Percentiles rank a stretch among this genome's conserved stretches.
Conservation (phyloP, 306 rosid species). For the Cercis canadensis region DNA sequence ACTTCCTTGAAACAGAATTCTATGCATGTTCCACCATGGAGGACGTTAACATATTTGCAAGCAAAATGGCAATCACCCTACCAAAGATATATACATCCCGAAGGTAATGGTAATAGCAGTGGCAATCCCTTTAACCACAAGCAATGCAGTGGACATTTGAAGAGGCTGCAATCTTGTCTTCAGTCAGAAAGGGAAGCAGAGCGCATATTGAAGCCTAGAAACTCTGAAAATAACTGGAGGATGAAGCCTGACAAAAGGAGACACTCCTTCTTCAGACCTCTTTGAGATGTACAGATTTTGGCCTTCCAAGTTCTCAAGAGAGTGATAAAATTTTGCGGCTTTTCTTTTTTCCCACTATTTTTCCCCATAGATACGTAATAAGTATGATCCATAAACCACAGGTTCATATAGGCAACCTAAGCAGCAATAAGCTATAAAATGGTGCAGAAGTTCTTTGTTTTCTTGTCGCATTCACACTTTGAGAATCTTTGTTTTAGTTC, state of each 20-base stretch:
- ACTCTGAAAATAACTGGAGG: constrained; percentile 64
- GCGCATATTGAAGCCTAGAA: constrained; percentile 62
- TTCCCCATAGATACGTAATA: constrained; percentile 45
- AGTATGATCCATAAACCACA: constrained; percentile 39
- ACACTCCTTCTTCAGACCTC: constrained; percentile 53
- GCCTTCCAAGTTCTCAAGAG: constrained; percentile 33
- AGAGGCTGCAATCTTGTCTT: constrained; percentile 81
- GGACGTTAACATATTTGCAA: constrained; percentile 83
- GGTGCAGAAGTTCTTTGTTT: constrained; percentile 18
- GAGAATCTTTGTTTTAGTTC: constrained; percentile 26
- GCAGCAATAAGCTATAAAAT: constrained; percentile 44
- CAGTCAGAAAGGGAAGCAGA: constrained; percentile 75
- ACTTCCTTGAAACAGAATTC: constrained; percentile 91
- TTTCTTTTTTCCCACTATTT: constrained; percentile 19
- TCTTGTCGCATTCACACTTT: too few species aligned
- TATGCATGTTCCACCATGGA: constrained; percentile 98
- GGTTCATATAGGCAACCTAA: constrained; percentile 37
- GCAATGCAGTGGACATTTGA: constrained; percentile 80
- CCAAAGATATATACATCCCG: constrained; percentile 59
- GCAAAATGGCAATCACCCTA: constrained; percentile 90
- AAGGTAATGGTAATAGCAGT: constrained; percentile 32
- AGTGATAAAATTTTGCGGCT: constrained; percentile 55
- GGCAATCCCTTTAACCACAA: constrained; percentile 53
- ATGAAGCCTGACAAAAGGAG: constrained; percentile 71
- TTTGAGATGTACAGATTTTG: constrained; percentile 61